phyloP scores from a whole-genome alignment of 179 eudicot species.

The Beta corolliflora region DNA sequence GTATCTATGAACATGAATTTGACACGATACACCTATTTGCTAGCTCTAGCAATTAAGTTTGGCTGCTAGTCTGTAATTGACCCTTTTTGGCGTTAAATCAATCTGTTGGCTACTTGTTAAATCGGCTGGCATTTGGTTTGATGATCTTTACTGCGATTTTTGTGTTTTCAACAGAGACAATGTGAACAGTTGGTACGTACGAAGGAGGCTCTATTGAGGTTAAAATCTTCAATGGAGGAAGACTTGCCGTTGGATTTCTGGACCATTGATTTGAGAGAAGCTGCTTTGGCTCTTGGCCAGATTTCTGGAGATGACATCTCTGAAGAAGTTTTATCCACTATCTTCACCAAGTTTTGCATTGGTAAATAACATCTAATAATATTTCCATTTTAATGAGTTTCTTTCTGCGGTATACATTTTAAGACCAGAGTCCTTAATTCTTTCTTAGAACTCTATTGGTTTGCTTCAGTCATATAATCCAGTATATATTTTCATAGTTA shows the following conservation, averaged over 20 bases:
- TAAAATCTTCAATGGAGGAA: slow-evolving; percentile 71
- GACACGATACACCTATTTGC: no score
- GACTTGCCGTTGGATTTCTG: slow-evolving; percentile 84
- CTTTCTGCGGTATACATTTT: background rate
- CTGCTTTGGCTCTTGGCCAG: slow-evolving; percentile 82
- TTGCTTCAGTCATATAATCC: no score
- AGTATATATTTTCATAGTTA: no score
- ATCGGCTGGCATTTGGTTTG: background rate
- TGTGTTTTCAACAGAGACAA: slow-evolving; percentile 63
- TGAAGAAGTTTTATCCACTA: slow-evolving; percentile 79
- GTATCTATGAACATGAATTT: no score
- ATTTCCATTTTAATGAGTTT: background rate
- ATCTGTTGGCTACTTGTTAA: background rate
- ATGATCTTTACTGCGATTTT: background rate
- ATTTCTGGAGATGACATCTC: slow-evolving; percentile 93
- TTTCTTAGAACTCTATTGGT: background rate
- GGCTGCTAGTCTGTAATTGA: no score
- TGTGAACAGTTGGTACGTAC: slow-evolving; percentile 88
- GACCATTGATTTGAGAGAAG: slow-evolving; percentile 93
- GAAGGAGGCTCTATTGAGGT: slow-evolving; percentile 77
- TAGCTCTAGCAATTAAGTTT: no score
- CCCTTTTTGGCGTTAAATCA: no score
- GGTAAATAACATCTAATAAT: slow-evolving; percentile 52
- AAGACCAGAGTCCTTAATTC: background rate
- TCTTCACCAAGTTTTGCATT: slow-evolving; percentile 91